phyloP scores from a whole-genome alignment of 768 basidiomycete species.

The Termitomyces sp. region DNA sequence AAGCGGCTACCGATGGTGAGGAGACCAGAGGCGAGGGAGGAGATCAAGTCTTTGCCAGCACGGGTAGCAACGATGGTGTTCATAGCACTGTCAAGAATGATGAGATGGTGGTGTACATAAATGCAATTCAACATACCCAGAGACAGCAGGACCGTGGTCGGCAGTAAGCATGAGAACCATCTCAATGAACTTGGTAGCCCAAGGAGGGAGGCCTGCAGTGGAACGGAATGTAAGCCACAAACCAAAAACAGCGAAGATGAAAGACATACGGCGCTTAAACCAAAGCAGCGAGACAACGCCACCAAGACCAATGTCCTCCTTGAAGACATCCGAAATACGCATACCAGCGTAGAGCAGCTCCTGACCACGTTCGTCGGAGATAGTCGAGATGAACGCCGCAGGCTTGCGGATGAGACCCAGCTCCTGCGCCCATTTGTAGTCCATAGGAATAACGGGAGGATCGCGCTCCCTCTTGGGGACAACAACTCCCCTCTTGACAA shows the following conservation, averaged over 20 bases:
- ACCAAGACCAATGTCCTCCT: constrained; percentile 93
- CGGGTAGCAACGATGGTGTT: constrained; percentile 99
- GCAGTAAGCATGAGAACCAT: constrained; percentile 99
- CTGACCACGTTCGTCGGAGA: constrained; percentile 98
- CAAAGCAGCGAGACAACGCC: constrained; percentile 94
- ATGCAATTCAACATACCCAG: constrained; percentile 39
- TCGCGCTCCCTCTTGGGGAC: constrained; percentile 71
- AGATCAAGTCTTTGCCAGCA: constrained; percentile 99
- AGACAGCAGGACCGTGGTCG: constrained; percentile 97
- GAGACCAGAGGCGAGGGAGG: constrained; percentile 91
- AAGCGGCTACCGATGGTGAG: constrained; percentile 98
- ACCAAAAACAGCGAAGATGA: not conserved
- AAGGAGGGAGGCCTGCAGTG: constrained; percentile 60
- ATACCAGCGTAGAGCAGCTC: constrained; percentile 98
- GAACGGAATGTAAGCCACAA: not conserved
- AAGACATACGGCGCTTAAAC: constrained; percentile 83
- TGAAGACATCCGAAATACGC: constrained; percentile 98
- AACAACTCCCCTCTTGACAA: constrained; percentile 68
- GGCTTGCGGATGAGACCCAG: constrained; percentile 98
- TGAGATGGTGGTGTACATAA: constrained; percentile 3
- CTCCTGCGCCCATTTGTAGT: constrained; percentile 99
- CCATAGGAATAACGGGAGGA: constrained; percentile 98
- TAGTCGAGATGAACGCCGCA: constrained; percentile 97
- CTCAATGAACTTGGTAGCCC: constrained; percentile 98
- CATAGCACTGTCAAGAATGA: constrained; percentile 60